Base-by-base conservation (phyloP, 352 stramenopile genomes). In the Phytophthora sojae region DNA sequence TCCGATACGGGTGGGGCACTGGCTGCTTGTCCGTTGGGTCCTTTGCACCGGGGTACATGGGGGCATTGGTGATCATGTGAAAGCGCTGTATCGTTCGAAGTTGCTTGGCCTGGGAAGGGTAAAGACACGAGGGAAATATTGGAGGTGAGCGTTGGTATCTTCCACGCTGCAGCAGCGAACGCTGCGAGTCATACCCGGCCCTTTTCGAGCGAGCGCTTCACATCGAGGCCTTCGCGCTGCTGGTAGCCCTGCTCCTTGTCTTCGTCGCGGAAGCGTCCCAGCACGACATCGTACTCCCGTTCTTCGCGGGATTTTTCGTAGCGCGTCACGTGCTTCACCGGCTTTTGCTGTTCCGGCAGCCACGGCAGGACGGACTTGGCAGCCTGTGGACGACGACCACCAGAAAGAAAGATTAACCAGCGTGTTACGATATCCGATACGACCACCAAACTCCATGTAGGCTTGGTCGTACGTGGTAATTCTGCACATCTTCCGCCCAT, bases 221-320 rank as follows among this genome's bases (percentile, higher is more conserved):
- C 52, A 21, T 75, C 67, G 35, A 57, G 37, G 9, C 64, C 65
- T 54, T 91, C 83, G 7, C 79, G 62, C 3, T 74, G 52, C 35
- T 80, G 74, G 25, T 63, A 56, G 25, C 70, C 52, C 3, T 69
- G 11, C 37, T 89, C 86, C 32, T 77, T 77, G 39, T 88, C 77
- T 17, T 86, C 75, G n/a, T 92, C 81, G 0, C 86, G 82, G 50
- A 89, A 90, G 32, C 89, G 83, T n/a, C 81, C 84, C 15, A 89
- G 57, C 30, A 94, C 76, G 42, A 89, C 63, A 61, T 94, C 83
- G 54, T 92, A 94, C 42, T 92, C 80, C 2, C 86, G 80, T 63
- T 94, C 83, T 70, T 92, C 75, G 17, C 84, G 69, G 14, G 84
- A 87, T 58, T 91, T 92, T 19, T 91, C 84, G 49, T 90, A 89